Evolutionary conservation across 805 yeast genomes (phyloP).

Genomic region (Tanozyma kutaoensis): DNA sequence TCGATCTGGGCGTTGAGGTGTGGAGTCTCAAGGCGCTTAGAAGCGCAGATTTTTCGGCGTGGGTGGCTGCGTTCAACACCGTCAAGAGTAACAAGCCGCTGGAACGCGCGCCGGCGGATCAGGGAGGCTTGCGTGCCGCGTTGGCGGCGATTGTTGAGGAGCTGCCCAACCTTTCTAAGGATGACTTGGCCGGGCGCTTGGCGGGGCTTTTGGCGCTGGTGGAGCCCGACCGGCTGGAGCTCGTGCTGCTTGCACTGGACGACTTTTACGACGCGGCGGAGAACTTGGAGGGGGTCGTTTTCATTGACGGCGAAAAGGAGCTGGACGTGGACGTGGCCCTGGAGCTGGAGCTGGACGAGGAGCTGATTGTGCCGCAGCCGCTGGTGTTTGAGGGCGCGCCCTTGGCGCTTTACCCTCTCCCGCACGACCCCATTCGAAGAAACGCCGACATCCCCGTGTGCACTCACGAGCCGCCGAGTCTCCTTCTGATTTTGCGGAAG

Average conservation of each 20-base stretch:
- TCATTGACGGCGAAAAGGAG: too few relatives aligned
- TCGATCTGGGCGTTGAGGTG: slow-evolving; percentile 91
- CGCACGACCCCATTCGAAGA: slow-evolving; percentile 33
- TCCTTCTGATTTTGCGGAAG: slow-evolving; percentile 68
- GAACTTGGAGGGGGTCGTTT: too few relatives aligned
- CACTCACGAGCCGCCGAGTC: slow-evolving; percentile 63
- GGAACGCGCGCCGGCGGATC: background rate
- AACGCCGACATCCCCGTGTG: slow-evolving; percentile 48
- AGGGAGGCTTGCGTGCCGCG: background rate
- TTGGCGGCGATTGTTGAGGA: background rate
- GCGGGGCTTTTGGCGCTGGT: too few relatives aligned
- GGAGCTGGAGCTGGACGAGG: background rate
- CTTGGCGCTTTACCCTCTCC: slow-evolving; percentile 75
- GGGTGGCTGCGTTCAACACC: slow-evolving; percentile 71
- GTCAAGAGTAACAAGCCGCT: slow-evolving; percentile 17
- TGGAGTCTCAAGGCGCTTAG: slow-evolving; percentile 75
- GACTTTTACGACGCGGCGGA: slow-evolving; percentile 1
- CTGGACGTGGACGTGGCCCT: too few relatives aligned
- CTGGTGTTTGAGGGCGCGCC: slow-evolving; percentile 15
- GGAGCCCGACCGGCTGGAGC: background rate
- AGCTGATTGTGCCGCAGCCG: background rate
- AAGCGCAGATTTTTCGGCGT: slow-evolving; percentile 53
- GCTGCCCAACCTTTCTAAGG: too few relatives aligned
- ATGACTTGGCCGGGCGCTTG: too few relatives aligned
- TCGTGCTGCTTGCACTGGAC: background rate